Evolutionary conservation across 768 basidiomycete species (phyloP).

Genomic region (Galerina marginata): DNA sequence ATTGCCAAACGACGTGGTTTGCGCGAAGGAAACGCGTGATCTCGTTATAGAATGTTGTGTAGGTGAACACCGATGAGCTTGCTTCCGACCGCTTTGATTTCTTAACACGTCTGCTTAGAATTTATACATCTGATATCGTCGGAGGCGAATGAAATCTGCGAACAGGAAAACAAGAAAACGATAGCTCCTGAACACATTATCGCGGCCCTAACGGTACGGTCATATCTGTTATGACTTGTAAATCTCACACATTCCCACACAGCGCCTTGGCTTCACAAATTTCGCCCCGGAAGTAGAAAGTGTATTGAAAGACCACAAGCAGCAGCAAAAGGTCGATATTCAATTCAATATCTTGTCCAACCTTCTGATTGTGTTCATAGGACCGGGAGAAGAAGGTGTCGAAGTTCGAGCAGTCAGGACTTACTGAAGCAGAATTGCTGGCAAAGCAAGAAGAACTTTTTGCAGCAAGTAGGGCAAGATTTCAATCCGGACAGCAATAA

Average conservation of each 20-base stretch:
- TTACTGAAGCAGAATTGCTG: constrained; percentile 89
- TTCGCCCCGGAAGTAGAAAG: constrained; percentile 91
- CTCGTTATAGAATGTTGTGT: constrained; percentile 98
- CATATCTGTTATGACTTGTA: not conserved
- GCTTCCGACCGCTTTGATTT: constrained; percentile 10
- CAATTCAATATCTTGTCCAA: constrained; percentile 6
- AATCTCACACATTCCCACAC: constrained; percentile 11
- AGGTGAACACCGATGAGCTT: constrained; percentile 67
- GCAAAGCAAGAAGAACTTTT: constrained; percentile 91
- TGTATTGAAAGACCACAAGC: constrained; percentile 95
- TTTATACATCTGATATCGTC: constrained; percentile 98
- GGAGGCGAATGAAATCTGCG: constrained; percentile 97
- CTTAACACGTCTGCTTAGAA: constrained; percentile 57
- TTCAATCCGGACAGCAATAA: constrained; percentile 27
- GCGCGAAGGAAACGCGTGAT: constrained; percentile 96
- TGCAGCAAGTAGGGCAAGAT: constrained; percentile 87
- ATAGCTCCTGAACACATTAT: constrained; percentile 98
- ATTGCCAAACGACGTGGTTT: constrained; percentile 84
- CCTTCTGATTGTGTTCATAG: constrained; percentile 40
- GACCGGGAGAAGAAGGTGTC: constrained; percentile 93
- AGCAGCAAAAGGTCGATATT: constrained; percentile 82
- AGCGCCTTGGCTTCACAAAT: constrained; percentile 93
- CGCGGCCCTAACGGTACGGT: constrained; percentile 74
- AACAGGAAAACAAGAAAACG: constrained; percentile 98
- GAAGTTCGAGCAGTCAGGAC: constrained; percentile 84